A percentile compares a stretch with the other conserved stretches of the same genome.
phyloP scores from a whole-genome alignment of 352 stramenopile species.

The Phytopythium delawarense region DNA sequence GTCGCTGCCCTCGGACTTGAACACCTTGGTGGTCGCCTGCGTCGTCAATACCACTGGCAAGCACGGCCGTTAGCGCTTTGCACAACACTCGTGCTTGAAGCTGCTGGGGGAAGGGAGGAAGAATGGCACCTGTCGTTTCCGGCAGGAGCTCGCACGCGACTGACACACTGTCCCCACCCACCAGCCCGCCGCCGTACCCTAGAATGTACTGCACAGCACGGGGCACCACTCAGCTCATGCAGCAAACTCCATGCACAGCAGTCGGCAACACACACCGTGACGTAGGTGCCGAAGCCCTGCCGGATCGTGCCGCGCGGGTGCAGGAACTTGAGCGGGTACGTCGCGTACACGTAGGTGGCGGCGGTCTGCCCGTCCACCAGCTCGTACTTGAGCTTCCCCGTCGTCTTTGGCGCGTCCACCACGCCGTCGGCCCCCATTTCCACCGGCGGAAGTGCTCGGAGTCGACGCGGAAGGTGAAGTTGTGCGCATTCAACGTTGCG shows the following conservation, averaged over 20 bases:
- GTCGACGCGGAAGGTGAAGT: not conserved
- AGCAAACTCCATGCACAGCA: no score
- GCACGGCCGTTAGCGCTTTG: constrained; percentile 4
- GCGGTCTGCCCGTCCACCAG: constrained; percentile 55
- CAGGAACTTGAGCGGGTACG: constrained; percentile 87
- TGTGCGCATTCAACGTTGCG: constrained; percentile 1
- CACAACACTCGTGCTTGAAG: not conserved
- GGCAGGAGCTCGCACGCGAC: constrained; percentile 48
- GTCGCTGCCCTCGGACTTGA: constrained; percentile 50
- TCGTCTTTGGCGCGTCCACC: constrained; percentile 6
- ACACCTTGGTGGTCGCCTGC: constrained; percentile 87
- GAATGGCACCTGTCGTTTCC: constrained; percentile 39
- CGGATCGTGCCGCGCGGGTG: constrained; percentile 61
- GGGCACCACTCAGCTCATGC: not conserved
- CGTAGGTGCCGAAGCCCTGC: constrained; percentile 61
- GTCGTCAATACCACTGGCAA: constrained; percentile 62
- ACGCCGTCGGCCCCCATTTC: not conserved
- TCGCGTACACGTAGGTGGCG: constrained; percentile 72
- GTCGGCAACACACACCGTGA: constrained; percentile 42
- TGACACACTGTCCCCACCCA: constrained; percentile 66
- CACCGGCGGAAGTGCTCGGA: not conserved
- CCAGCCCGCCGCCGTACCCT: constrained; percentile 77
- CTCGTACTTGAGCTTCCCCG: constrained; percentile 67
- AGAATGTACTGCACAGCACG: constrained; percentile 60
- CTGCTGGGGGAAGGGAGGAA: not conserved